phyloP scores from a whole-genome alignment of 805 yeast genomes.

The Yamadazyma nakazawae region DNA sequence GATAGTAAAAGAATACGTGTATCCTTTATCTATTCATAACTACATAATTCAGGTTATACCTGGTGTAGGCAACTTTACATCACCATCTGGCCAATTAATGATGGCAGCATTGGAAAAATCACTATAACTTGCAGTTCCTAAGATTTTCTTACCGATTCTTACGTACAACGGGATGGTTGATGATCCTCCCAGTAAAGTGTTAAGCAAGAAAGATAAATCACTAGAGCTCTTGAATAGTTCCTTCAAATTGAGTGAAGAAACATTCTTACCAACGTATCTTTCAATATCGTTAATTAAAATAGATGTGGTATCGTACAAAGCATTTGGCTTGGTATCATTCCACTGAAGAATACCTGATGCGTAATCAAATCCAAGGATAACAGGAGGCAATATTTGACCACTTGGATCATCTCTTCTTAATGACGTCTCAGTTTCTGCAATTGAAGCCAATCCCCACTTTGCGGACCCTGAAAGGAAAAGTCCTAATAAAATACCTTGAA shows the following conservation, averaged over 20 bases:
- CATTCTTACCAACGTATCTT: slow-evolving; percentile 54
- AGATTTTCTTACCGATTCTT: slow-evolving; percentile 52
- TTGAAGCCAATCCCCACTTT: slow-evolving; percentile 91
- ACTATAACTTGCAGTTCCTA: slow-evolving; percentile 38
- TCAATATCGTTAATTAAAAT: slow-evolving; percentile 78
- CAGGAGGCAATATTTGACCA: slow-evolving; percentile 51
- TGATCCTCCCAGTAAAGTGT: slow-evolving; percentile 27
- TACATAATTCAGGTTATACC: slow-evolving; percentile 44
- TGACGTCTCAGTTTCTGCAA: slow-evolving; percentile 70
- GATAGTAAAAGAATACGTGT: background rate
- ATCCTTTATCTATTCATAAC: background rate
- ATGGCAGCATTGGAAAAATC: slow-evolving; percentile 67
- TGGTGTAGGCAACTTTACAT: slow-evolving; percentile 46
- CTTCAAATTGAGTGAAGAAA: slow-evolving; percentile 20
- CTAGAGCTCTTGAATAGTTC: slow-evolving; percentile 21
- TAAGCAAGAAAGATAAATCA: slow-evolving; percentile 14
- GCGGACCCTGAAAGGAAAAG: slow-evolving; percentile 79
- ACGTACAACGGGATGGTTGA: slow-evolving; percentile 45
- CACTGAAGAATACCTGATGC: slow-evolving; percentile 36
- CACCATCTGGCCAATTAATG: slow-evolving; percentile 58
- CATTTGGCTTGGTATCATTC: slow-evolving; percentile 17
- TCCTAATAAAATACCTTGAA: slow-evolving; percentile 85
- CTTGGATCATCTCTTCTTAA: slow-evolving; percentile 74
- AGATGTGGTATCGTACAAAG: slow-evolving; percentile 36
- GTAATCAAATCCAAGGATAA: slow-evolving; percentile 30